Conservation (phyloP, 2,329 filamentous ascomycete species). For the Monilinia fructicola region DNA sequence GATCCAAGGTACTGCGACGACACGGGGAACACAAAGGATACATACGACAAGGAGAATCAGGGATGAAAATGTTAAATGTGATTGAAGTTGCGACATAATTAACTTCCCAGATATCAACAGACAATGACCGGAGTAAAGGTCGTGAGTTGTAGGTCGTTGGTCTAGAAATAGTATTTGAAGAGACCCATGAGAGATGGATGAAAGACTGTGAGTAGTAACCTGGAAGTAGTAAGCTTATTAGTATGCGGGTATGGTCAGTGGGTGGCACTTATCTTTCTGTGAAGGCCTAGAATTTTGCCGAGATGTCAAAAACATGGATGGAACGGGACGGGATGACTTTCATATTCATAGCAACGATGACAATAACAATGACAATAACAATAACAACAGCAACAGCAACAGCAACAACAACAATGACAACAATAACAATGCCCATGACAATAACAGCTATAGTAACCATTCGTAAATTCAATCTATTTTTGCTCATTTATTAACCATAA, state of each 20-base stretch:
- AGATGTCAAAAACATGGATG: no score
- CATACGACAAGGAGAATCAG: conserved; percentile 24
- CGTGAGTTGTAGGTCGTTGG: background rate
- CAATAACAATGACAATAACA: background rate
- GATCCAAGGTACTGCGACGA: conserved; percentile 32
- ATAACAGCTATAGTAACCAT: no score
- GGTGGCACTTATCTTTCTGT: background rate
- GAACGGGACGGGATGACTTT: background rate
- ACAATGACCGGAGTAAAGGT: background rate
- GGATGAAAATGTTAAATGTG: conserved; percentile 15
- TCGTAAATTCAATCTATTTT: no score
- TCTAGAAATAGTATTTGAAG: conserved; percentile 6
- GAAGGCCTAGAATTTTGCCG: background rate
- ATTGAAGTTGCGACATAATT: conserved; percentile 81
- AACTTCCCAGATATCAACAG: conserved; percentile 70
- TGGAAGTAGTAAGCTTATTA: no score
- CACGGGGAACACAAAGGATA: conserved; percentile 26
- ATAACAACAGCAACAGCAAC: no score
- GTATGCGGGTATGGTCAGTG: background rate
- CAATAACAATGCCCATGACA: no score
- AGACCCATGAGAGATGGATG: background rate
- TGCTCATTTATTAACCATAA: no score
- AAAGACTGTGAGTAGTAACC: conserved; percentile 3
- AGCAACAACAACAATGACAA: no score
- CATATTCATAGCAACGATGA: no score